These are phyloP conservation scores for Jackrogersella minutella DNA, from an alignment of 495 filamentous ascomycete genomes.

Conservation along the genomic window DNA sequence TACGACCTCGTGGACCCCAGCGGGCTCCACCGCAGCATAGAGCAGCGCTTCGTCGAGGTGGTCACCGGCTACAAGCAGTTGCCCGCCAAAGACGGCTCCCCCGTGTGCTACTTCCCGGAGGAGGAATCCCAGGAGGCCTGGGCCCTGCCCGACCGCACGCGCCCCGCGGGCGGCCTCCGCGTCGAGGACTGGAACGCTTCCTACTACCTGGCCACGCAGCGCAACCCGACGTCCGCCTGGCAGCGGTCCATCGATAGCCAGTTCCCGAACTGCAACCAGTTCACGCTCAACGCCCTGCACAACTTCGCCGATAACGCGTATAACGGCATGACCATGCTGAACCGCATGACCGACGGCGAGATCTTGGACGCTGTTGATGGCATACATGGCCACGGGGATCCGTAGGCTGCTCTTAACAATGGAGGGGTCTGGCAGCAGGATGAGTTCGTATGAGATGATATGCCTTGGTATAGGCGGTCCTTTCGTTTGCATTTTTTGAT, in stretches of 20 bases:
- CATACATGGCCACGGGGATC: not conserved
- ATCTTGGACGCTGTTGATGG: not conserved
- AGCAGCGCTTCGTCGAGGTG: slow-evolving; percentile 43
- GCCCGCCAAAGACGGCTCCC: slow-evolving; percentile 1
- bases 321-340: slow-evolving; percentile 34
- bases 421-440: too few relatives aligned
- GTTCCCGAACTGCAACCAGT: slow-evolving; percentile 40
- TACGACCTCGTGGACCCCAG: slow-evolving; percentile 39
- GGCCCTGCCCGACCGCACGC: slow-evolving; percentile 17
- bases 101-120: slow-evolving; percentile 26
- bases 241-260: slow-evolving; percentile 37
- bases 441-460: too few relatives aligned
- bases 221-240: slow-evolving; percentile 32
- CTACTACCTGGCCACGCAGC: slow-evolving; percentile 8
- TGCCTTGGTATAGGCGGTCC: not conserved
- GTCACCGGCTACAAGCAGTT: slow-evolving; percentile 34
- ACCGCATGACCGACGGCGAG: not conserved
- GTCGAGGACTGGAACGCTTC: slow-evolving; percentile 21
- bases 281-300: slow-evolving; percentile 32
- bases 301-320: slow-evolving; percentile 33
- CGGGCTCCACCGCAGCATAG: slow-evolving; percentile 25
- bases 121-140: slow-evolving; percentile 25
- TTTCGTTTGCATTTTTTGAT: not conserved
- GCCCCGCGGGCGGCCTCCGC: not conserved
- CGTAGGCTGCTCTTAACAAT: too few relatives aligned